These are phyloP conservation scores for Lentinula sp. DNA, from an alignment of 768 basidiomycete species.

Conservation along the genomic window DNA sequence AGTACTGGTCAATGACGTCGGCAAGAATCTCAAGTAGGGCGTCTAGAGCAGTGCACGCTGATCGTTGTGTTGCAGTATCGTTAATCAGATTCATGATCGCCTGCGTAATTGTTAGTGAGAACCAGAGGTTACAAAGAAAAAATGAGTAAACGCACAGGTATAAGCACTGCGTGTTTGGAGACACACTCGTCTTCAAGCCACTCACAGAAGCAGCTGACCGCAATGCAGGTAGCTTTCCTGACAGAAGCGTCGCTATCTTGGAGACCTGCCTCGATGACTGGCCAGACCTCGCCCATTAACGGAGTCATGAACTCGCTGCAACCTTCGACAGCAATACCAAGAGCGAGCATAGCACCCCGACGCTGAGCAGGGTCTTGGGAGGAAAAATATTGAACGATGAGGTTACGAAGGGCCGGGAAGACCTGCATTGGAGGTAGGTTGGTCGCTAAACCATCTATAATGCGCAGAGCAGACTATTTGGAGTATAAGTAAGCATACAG, in stretches of 20 bases:
- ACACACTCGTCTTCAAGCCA: slow-evolving; percentile 95
- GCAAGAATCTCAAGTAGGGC: slow-evolving; percentile 92
- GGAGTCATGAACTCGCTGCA: slow-evolving; percentile 98
- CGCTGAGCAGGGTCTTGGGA: slow-evolving; percentile 75
- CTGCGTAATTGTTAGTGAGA: slow-evolving; percentile 25
- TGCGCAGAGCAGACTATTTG: slow-evolving; percentile 81
- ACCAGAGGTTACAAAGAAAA: not conserved
- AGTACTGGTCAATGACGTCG: slow-evolving; percentile 86
- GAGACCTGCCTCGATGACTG: slow-evolving; percentile 84
- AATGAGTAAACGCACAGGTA: slow-evolving; percentile 59
- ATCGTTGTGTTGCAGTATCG: slow-evolving; percentile 79
- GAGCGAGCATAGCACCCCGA: slow-evolving; percentile 90
- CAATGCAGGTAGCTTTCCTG: slow-evolving; percentile 92
- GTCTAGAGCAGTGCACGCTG: slow-evolving; percentile 96
- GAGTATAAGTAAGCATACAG: not conserved
- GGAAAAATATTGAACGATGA: slow-evolving; percentile 81
- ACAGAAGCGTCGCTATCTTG: slow-evolving; percentile 79
- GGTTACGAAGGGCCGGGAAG: slow-evolving; percentile 81
- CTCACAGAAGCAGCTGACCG: slow-evolving; percentile 94
- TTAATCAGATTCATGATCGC: slow-evolving; percentile 89
- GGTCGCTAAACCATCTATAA: slow-evolving; percentile 89
- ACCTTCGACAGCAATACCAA: slow-evolving; percentile 94
- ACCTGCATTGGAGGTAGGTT: slow-evolving; percentile 92
- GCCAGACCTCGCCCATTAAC: slow-evolving; percentile 89
- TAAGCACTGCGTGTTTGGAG: slow-evolving; percentile 71